A percentile compares a stretch with the other conserved stretches of the same genome.
phyloP scores from a whole-genome alignment of 2,329 filamentous ascomycete genomes.

The Hypomyces perniciosus region DNA sequence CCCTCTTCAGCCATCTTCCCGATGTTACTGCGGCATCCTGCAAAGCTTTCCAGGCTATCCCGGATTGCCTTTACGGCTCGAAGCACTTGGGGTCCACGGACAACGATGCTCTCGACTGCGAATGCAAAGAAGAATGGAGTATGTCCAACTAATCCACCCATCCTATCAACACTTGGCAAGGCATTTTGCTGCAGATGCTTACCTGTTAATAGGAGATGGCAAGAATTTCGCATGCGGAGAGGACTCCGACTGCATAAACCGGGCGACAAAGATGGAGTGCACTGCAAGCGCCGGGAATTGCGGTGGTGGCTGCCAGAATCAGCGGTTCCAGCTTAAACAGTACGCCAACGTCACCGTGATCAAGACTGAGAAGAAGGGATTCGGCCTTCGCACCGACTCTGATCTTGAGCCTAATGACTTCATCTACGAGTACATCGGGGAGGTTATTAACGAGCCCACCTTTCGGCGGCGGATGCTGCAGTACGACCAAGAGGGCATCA shows the following conservation, averaged over 20 bases:
- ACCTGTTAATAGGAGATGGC: constrained; percentile 43
- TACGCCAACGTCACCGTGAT: constrained; percentile 92
- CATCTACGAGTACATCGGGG: constrained; percentile 96
- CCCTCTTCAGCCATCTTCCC: constrained; percentile 67
- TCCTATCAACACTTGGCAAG: constrained; percentile 14
- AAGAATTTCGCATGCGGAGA: constrained; percentile 85
- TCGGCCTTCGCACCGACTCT: constrained; percentile 75
- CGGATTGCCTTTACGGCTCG: constrained; percentile 83
- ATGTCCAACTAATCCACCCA: constrained; percentile 38
- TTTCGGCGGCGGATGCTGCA: constrained; percentile 87
- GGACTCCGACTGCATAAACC: constrained; percentile 97
- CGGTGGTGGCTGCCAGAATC: constrained; percentile 82
- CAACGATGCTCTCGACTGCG: constrained; percentile 85
- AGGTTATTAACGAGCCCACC: constrained; percentile 89
- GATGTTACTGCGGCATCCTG: constrained; percentile 74
- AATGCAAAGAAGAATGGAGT: constrained; percentile 94
- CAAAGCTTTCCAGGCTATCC: constrained; percentile 71
- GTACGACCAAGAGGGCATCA: constrained; percentile 94
- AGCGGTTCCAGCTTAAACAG: constrained; percentile 84
- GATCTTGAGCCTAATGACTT: constrained; percentile 80
- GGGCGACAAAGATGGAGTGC: constrained; percentile 97
- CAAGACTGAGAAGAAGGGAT: constrained; percentile 97
- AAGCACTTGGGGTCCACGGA: constrained; percentile 89
- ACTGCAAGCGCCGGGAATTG: constrained; percentile 73
- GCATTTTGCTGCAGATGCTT: constrained; percentile 7